Conservation (phyloP, 768 basidiomycete species). For the Dacryopinax primogenitus region DNA sequence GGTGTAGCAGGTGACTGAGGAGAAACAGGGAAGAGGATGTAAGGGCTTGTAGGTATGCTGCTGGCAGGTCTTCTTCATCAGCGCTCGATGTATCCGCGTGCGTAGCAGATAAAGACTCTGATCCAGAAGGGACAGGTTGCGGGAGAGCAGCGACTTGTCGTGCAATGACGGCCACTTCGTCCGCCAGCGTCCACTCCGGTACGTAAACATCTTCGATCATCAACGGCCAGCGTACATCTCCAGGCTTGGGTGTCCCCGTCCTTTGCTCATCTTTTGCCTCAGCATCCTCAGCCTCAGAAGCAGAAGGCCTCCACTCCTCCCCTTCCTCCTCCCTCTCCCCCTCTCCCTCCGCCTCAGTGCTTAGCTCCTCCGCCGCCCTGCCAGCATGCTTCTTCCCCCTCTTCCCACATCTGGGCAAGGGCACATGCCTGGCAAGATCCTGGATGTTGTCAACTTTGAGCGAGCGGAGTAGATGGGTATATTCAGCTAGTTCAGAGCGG, state of each 20-base stretch:
- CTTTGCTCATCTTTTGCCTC: background rate
- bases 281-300: background rate
- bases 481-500: constrained; percentile 7
- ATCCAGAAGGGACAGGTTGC: background rate
- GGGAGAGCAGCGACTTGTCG: background rate
- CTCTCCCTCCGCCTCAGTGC: background rate
- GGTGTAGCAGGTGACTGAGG: constrained; percentile 41
- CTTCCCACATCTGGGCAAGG: background rate
- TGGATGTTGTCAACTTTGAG: background rate
- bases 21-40: constrained; percentile 34
- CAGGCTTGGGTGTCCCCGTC: background rate
- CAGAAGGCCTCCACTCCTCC: background rate
- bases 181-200: background rate
- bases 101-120: background rate
- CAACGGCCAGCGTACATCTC: background rate
- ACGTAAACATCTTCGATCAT: background rate
- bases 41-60: constrained; percentile 28
- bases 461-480: constrained; percentile 11
- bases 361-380: background rate
- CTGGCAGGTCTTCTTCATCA: constrained; percentile 22
- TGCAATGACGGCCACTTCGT: constrained; percentile 11
- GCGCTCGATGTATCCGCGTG: background rate
- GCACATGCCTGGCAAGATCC: background rate
- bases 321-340: background rate
- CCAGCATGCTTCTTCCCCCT: background rate